Evolutionary conservation across 1,139 yeast genomes (phyloP).

Genomic region (Lodderomyces pseudojiufengensis): DNA sequence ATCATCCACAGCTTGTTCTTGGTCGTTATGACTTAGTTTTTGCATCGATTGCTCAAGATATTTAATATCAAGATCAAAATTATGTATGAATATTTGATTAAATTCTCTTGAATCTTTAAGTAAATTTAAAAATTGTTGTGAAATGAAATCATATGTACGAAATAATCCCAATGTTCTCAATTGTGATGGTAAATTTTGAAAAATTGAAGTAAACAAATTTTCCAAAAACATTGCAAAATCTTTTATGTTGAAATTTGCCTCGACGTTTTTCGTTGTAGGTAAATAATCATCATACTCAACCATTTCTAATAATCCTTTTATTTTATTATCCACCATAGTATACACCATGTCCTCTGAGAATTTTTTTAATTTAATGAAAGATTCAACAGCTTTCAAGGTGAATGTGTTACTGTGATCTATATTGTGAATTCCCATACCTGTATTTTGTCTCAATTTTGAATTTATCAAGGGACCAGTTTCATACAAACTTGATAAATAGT

Average conservation of each 20-base stretch:
- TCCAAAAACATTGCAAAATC: constrained; percentile 89
- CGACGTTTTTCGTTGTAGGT: constrained; percentile 33
- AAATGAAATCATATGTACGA: constrained; percentile 82
- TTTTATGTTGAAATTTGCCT: constrained; percentile 71
- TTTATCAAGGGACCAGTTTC: constrained; percentile 51
- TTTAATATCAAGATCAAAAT: constrained; percentile 41
- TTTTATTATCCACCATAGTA: constrained; percentile 72
- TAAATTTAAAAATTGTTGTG: constrained; percentile 63
- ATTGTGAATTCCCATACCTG: constrained; percentile 49
- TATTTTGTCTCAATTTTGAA: constrained; percentile 44
- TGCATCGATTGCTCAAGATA: constrained; percentile 42
- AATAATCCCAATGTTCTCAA: constrained; percentile 77
- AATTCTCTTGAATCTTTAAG: constrained; percentile 47
- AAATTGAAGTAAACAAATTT: constrained; percentile 83
- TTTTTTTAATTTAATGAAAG: constrained; percentile 62
- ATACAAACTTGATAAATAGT: constrained; percentile 62
- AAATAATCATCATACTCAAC: constrained; percentile 83
- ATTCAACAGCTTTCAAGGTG: constrained; percentile 39
- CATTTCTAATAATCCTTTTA: constrained; percentile 76
- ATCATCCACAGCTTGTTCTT: constrained; percentile 14
- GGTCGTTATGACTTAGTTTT: constrained; percentile 14
- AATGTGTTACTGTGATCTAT: constrained; percentile 38
- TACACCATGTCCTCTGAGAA: constrained; percentile 80
- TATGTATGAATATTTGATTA: constrained; percentile 39
- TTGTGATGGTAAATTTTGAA: constrained; percentile 74